Percentiles rank a stretch among this genome's conserved stretches.
phyloP scores from a whole-genome alignment of 2,329 filamentous ascomycete genomes.

The Akanthomyces muscarius region DNA sequence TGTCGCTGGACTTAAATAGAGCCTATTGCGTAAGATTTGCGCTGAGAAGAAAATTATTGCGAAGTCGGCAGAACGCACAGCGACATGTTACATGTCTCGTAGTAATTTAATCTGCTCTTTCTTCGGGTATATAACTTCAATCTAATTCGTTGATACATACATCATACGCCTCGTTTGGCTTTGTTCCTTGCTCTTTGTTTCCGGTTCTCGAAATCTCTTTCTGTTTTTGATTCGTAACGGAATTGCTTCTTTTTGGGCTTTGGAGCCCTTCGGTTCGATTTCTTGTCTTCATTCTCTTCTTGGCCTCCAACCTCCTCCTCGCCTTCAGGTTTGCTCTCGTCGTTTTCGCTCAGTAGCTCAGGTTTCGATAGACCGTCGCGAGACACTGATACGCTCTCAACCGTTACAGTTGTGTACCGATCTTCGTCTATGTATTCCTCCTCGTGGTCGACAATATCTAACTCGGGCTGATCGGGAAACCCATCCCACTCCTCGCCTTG shows the following conservation, averaged over 20 bases:
- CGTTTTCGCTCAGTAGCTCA: constrained; percentile 35
- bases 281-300: not conserved
- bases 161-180: constrained; percentile 24
- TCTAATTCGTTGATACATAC: constrained; percentile 1
- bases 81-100: constrained; percentile 17
- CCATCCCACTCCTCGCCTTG: constrained; percentile 61
- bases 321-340: constrained; percentile 28
- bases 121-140: constrained; percentile 16
- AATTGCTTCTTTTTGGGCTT: constrained; percentile 90
- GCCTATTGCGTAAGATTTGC: constrained; percentile 8
- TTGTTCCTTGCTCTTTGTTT: constrained; percentile 67
- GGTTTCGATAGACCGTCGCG: constrained; percentile 65
- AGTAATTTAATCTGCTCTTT: constrained; percentile 16
- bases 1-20: not conserved
- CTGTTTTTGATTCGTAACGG: constrained; percentile 83
- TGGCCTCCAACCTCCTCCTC: constrained; percentile 27
- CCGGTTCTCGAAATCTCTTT: constrained; percentile 68
- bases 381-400: constrained; percentile 81
- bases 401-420: constrained; percentile 88
- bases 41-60: constrained; percentile 8
- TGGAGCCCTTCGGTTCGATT: constrained; percentile 24
- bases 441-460: constrained; percentile 66
- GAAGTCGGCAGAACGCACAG: constrained; percentile 14
- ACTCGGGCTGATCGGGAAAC: constrained; percentile 49
- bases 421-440: constrained; percentile 97